A percentile compares a stretch with the other conserved stretches of the same genome.
Conservation (phyloP, 1,284 basidiomycete species). For the Pseudozyma pruni region DNA sequence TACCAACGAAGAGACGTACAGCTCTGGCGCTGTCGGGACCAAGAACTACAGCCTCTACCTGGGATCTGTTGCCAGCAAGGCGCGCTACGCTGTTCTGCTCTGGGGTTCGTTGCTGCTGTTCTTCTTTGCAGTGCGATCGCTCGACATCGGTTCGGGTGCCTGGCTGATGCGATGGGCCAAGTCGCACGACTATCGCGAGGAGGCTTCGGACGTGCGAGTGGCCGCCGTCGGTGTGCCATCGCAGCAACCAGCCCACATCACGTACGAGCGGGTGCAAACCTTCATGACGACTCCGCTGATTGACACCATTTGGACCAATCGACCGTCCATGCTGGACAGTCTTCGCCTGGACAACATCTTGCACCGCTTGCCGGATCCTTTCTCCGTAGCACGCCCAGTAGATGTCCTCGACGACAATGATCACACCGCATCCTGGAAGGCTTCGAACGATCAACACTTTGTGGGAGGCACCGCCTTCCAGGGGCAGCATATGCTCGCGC, state of each 20-base stretch:
- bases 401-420: background rate
- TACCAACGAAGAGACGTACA: slow-evolving; percentile 63
- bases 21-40: slow-evolving; percentile 54
- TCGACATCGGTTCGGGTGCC: slow-evolving; percentile 59
- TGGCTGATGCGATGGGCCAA: slow-evolving; percentile 66
- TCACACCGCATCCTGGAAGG: no score
- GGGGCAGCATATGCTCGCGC: slow-evolving; percentile 22
- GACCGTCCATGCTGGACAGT: slow-evolving; percentile 17
- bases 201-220: slow-evolving; percentile 5
- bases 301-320: slow-evolving; percentile 34
- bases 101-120: slow-evolving; percentile 55
- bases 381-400: background rate
- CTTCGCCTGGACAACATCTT: slow-evolving; percentile 19
- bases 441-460: no score
- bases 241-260: slow-evolving; percentile 7
- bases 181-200: slow-evolving; percentile 53
- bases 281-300: slow-evolving; percentile 43
- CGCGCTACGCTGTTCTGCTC: slow-evolving; percentile 37
- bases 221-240: slow-evolving; percentile 1
- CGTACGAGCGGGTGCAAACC: slow-evolving; percentile 24
- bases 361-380: slow-evolving; percentile 15
- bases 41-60: slow-evolving; percentile 63
- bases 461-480: background rate
- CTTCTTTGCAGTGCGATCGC: slow-evolving; percentile 53
- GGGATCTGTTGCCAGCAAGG: slow-evolving; percentile 43